A percentile compares a stretch with the other conserved stretches of the same genome.
Conservation (phyloP, 1,139 yeast genomes). For the Suhomyces yuchorum region DNA sequence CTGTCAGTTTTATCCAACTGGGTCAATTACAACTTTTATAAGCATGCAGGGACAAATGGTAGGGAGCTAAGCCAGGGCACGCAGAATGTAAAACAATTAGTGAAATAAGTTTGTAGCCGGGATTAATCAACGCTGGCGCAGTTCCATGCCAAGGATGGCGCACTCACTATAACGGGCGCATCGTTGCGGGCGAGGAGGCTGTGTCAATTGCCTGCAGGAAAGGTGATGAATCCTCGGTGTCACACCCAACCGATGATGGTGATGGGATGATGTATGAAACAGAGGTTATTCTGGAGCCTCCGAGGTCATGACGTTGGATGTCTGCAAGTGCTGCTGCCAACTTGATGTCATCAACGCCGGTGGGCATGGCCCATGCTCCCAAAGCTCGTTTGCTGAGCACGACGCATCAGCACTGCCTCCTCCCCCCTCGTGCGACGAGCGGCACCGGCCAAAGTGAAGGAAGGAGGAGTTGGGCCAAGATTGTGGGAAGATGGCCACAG, state of each 20-base stretch:
- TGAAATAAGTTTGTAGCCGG: background rate
- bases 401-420: background rate
- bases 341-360: background rate
- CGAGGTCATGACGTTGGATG: background rate
- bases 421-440: slow-evolving; percentile 1
- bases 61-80: background rate
- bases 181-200: slow-evolving; percentile 3
- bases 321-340: background rate
- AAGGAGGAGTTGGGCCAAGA: background rate
- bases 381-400: background rate
- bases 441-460: background rate
- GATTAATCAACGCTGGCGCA: slow-evolving; percentile 1
- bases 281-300: background rate
- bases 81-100: background rate
- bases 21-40: background rate
- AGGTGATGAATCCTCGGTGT: background rate
- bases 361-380: background rate
- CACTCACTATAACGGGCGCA: background rate
- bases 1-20: background rate
- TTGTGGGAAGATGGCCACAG: background rate
- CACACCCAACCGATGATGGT: background rate
- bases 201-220: slow-evolving; percentile 2
- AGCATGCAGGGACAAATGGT: background rate
- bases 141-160: slow-evolving; percentile 4
- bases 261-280: background rate